Conservation (phyloP, 1,284 basidiomycete genomes). For the Boletellus deceptivus region DNA sequence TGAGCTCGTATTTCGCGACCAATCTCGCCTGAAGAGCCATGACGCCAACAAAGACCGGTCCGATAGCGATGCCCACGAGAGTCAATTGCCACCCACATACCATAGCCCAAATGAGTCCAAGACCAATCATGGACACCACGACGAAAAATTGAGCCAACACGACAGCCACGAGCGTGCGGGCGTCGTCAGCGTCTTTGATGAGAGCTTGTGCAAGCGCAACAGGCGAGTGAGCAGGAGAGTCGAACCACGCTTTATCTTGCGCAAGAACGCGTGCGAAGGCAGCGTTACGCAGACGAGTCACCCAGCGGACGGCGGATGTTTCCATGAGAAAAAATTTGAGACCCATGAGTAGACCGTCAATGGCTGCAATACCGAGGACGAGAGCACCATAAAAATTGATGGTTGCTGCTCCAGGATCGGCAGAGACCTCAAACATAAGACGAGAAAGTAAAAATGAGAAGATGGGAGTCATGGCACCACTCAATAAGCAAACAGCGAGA, state of each 20-base stretch:
- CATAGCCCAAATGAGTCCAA: slow-evolving; percentile 89
- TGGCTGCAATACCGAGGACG: slow-evolving; percentile 69
- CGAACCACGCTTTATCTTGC: slow-evolving; percentile 94
- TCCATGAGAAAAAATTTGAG: slow-evolving; percentile 81
- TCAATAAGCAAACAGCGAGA: slow-evolving; percentile 60
- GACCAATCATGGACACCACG: slow-evolving; percentile 75
- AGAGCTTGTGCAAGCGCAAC: slow-evolving; percentile 74
- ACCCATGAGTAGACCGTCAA: slow-evolving; percentile 74
- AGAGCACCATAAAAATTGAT: slow-evolving; percentile 71
- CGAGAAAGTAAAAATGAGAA: slow-evolving; percentile 89
- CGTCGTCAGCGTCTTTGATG: slow-evolving; percentile 92
- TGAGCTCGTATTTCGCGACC: slow-evolving; percentile 68
- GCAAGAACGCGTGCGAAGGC: slow-evolving; percentile 64
- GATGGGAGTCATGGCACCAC: slow-evolving; percentile 83
- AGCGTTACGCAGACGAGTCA: slow-evolving; percentile 59
- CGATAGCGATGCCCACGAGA: slow-evolving; percentile 84
- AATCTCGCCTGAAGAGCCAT: slow-evolving; percentile 74
- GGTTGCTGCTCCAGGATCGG: slow-evolving; percentile 59
- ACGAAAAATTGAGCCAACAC: slow-evolving; percentile 75
- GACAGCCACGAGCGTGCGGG: slow-evolving; percentile 73
- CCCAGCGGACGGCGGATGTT: slow-evolving; percentile 73
- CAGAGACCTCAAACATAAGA: slow-evolving; percentile 78
- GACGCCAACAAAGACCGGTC: slow-evolving; percentile 76
- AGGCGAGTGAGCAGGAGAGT: slow-evolving; percentile 63
- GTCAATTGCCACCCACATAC: slow-evolving; percentile 91